phyloP scores from a whole-genome alignment of 345 rosid species.

The Eucalyptus cloeziana region DNA sequence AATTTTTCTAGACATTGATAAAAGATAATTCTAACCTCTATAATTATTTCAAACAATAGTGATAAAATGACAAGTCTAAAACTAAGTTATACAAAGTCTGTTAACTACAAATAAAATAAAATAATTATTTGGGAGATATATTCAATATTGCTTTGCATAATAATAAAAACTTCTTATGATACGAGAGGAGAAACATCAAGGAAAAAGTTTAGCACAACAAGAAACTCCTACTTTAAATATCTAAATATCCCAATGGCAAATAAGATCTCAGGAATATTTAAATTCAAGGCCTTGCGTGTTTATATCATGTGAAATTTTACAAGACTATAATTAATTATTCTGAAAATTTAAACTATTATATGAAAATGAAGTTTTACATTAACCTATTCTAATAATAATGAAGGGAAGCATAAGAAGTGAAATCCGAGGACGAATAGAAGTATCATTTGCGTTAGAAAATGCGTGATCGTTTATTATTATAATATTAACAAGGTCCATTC shows the following conservation, averaged over 20 bases:
- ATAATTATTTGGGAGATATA: neutral
- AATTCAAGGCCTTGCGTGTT: fast-evolving
- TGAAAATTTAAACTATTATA: neutral
- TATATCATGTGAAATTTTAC: fast-evolving
- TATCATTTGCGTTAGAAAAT: neutral
- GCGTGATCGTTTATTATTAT: neutral
- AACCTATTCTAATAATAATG: neutral
- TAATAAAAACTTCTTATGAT: neutral
- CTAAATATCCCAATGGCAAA: neutral
- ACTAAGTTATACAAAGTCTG: neutral
- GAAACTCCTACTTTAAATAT: neutral
- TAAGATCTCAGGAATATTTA: neutral
- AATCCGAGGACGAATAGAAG: neutral
- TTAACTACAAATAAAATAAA: neutral
- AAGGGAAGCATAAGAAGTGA: neutral
- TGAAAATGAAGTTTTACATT: too few species aligned
- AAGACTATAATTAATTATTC: neutral
- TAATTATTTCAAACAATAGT: neutral
- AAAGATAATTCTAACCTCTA: neutral
- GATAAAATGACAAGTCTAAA: neutral
- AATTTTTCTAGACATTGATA: neutral
- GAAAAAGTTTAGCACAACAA: neutral
- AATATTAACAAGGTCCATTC: neutral
- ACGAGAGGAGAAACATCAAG: neutral
- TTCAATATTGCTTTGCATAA: neutral